Evolutionary conservation across 345 rosid species (phyloP), one percentile per base, ranked within the genome.

Genomic region (Isatis tinctoria): DNA sequence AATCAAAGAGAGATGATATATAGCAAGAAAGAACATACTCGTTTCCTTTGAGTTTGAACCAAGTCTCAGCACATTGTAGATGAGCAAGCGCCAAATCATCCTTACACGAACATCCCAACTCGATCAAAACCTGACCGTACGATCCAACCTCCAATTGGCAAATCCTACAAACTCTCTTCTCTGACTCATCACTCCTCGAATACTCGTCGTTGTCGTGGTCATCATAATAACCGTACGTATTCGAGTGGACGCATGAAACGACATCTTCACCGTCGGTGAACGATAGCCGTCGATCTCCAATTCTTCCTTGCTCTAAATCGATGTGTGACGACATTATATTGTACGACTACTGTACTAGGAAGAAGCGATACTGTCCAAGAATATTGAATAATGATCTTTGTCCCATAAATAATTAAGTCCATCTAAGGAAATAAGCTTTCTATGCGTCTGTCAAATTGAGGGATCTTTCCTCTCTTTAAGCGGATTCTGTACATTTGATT

Each of bases 1-100:
- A 22, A 12, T 40, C 3, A 40, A 61, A 40, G 59, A 40, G 59
- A 48, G 49, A 67, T 37, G 39, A 52, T 8, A 36, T 5, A 52
- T 20, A 58, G n/a, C 41, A 35, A 60, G 27, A 72, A 32, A 59
- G 45, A 65, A 84, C 90, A 83, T 67, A 90, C 98, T 82, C 86
- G 79, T 90, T 87, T 74, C 96, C 93, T 76, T 72, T 92, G 72
- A 90, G 90, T 82, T 86, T 87, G 83, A 92, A 90, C 98, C 98
- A 92, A 45, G 93, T 75, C 81, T 90, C 96, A 8, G 98, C 96
- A 74, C 98, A 92, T 37, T 83, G 85, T 82, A 77, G 87, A 72
- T 92, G 98, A 60, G 95, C 93, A 83, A 85, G 84, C 67, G 93
- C 91, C 69, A 90, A 79, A 84, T 92, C 98, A 68, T 73, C 81